phyloP scores from a whole-genome alignment of 1,139 yeast genomes.

The Debaryomyces singareniensis region DNA sequence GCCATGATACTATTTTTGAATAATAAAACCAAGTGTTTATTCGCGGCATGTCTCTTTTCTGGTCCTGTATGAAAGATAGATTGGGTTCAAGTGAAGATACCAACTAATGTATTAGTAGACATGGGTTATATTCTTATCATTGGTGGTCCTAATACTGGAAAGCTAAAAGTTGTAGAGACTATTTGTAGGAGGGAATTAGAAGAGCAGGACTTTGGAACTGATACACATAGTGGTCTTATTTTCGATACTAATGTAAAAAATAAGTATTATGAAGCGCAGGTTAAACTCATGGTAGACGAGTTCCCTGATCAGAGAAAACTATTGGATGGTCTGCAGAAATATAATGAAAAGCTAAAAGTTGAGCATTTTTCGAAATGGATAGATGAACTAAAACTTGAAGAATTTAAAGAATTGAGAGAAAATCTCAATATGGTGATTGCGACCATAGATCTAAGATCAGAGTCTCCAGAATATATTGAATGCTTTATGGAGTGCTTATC shows the following conservation, averaged over 20 bases:
- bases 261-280: slow-evolving; percentile 24
- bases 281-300: slow-evolving; percentile 35
- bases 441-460: slow-evolving; percentile 20
- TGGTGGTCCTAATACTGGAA: slow-evolving; percentile 35
- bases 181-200: slow-evolving; percentile 10
- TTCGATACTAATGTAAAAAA: slow-evolving; percentile 21
- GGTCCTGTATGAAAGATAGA: too few relatives aligned
- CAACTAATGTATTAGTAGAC: slow-evolving; percentile 12
- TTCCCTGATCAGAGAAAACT: slow-evolving; percentile 20
- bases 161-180: slow-evolving; percentile 21
- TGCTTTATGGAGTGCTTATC: slow-evolving; percentile 11
- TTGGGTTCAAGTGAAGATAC: not conserved
- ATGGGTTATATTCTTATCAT: slow-evolving; percentile 32
- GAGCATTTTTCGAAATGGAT: slow-evolving; percentile 21
- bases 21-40: not conserved
- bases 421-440: slow-evolving; percentile 34
- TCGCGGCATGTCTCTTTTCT: not conserved
- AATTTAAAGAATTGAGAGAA: slow-evolving; percentile 30
- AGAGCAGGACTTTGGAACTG: slow-evolving; percentile 7
- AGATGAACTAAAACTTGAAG: slow-evolving; percentile 24
- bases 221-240: slow-evolving; percentile 34
- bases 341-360: slow-evolving; percentile 6
- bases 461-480: slow-evolving; percentile 10
- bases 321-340: not conserved
- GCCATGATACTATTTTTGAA: slow-evolving; percentile 6